phyloP scores from a whole-genome alignment of 2,329 filamentous ascomycete genomes.

The Diaporthe vexans region DNA sequence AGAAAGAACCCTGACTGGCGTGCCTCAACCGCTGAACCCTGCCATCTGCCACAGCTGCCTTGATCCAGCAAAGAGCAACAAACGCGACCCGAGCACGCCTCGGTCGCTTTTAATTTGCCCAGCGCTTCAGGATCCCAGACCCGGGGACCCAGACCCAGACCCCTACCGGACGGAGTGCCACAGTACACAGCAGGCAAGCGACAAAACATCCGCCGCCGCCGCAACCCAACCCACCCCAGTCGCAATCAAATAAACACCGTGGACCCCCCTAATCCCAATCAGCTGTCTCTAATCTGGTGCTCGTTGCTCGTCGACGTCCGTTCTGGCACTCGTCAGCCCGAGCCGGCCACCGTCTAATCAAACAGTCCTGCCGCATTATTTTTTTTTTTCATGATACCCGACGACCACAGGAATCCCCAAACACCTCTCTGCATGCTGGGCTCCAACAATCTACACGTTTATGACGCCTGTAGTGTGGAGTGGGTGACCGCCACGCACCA shows the following conservation, averaged over 20 bases:
- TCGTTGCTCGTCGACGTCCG: constrained; percentile 20
- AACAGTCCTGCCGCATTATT: constrained; percentile 8
- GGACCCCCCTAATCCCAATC: constrained; percentile 31
- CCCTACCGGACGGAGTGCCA: neutral
- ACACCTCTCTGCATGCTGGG: constrained; percentile 5
- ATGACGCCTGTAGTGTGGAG: constrained; percentile 38
- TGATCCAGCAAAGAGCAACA: constrained; percentile 18
- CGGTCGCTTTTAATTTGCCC: constrained; percentile 32
- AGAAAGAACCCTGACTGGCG: neutral
- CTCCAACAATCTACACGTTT: constrained; percentile 19
- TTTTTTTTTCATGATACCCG: constrained; percentile 17
- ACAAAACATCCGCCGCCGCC: constrained; percentile 14
- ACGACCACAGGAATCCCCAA: constrained; percentile 12
- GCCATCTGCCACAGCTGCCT: constrained; percentile 26
- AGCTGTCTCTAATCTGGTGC: constrained; percentile 10
- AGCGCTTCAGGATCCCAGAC: constrained; percentile 30
- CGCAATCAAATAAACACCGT: constrained; percentile 37
- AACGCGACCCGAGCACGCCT: constrained; percentile 32
- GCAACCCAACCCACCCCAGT: constrained; percentile 25
- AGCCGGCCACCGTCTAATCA: constrained; percentile 19
- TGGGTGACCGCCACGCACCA: constrained; percentile 37
- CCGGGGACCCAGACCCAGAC: constrained; percentile 24
- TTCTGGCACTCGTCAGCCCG: constrained; percentile 30
- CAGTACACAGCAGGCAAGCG: neutral
- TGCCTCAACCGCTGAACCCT: constrained; percentile 26